A percentile compares a stretch with the other conserved stretches of the same genome.
Evolutionary conservation across 2,329 filamentous ascomycete species (phyloP).

Genomic region (Aspergillus ochraceus): DNA sequence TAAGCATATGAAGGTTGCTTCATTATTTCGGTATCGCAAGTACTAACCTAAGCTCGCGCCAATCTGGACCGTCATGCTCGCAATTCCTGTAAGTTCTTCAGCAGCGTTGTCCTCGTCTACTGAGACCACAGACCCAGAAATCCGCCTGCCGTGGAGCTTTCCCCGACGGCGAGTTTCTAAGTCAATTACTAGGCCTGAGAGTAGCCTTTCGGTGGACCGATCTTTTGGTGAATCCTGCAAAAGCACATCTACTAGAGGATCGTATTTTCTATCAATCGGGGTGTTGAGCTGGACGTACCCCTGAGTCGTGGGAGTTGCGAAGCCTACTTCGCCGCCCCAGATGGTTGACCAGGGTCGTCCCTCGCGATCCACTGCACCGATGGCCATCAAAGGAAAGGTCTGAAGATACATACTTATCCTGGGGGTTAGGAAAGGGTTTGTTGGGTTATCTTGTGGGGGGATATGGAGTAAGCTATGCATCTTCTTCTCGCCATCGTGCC

Average conservation of each 20-base stretch:
- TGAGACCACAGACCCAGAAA: constrained; percentile 59
- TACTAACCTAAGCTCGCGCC: constrained; percentile 64
- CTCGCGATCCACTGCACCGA: constrained; percentile 68
- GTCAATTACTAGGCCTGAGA: constrained; percentile 64
- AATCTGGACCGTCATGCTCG: constrained; percentile 67
- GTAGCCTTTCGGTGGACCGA: constrained; percentile 43
- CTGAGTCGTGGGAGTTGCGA: constrained; percentile 63
- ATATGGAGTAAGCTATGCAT: constrained; percentile 65
- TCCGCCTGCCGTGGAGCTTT: constrained; percentile 70
- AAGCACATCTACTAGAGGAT: constrained; percentile 69
- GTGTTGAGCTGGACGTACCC: constrained; percentile 65
- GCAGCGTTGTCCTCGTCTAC: constrained; percentile 19
- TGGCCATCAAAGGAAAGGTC: constrained; percentile 65
- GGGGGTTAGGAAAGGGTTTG: constrained; percentile 60
- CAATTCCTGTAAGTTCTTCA: constrained; percentile 16
- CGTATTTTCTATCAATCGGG: constrained; percentile 59
- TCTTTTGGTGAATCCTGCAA: constrained; percentile 48
- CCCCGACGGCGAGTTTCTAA: constrained; percentile 68
- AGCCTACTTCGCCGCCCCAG: constrained; percentile 72
- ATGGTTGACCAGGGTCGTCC: constrained; percentile 73
- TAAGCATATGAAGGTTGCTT: constrained; percentile 1
- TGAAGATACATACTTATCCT: constrained; percentile 62
- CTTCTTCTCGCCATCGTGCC: constrained; percentile 66
- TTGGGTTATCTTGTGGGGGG: constrained; percentile 65
- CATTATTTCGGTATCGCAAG: not conserved